Percentiles rank a stretch among this genome's conserved stretches.
phyloP scores from a whole-genome alignment of 2,329 filamentous ascomycete species.

The Stagonosporopsis rhizophila region DNA sequence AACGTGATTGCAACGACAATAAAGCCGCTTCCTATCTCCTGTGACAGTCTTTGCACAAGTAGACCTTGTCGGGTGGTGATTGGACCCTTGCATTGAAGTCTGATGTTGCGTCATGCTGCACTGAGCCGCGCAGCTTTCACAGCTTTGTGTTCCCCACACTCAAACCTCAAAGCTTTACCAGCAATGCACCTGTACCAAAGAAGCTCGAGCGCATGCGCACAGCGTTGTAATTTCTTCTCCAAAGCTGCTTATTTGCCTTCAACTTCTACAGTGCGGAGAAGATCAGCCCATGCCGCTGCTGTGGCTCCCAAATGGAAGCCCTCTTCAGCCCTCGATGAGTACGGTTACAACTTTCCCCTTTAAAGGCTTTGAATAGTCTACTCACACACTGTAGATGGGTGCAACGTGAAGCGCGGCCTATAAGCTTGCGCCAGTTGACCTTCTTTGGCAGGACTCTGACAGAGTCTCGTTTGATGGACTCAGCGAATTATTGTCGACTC shows the following conservation, averaged over 20 bases:
- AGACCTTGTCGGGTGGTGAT: constrained; percentile 4
- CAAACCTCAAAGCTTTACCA: constrained; percentile 24
- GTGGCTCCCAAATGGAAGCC: constrained; percentile 64
- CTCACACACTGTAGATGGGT: constrained; percentile 74
- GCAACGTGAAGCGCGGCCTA: constrained; percentile 88
- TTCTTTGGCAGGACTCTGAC: constrained; percentile 95
- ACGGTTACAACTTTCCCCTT: constrained; percentile 34
- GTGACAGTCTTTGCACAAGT: not conserved
- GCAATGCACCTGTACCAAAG: constrained; percentile 27
- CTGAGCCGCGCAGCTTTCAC: constrained; percentile 19
- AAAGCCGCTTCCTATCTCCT: not conserved
- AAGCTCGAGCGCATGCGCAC: constrained; percentile 13
- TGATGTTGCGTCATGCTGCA: constrained; percentile 14
- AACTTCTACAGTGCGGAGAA: not conserved
- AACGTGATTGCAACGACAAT: not conserved
- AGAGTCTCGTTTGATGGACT: constrained; percentile 86
- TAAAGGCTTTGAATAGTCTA: not conserved
- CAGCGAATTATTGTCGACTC: constrained; percentile 95
- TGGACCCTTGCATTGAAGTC: constrained; percentile 1
- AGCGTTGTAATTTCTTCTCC: constrained; percentile 1
- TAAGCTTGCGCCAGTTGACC: constrained; percentile 93
- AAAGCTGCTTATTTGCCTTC: constrained; percentile 20
- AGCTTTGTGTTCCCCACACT: constrained; percentile 23
- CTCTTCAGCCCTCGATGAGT: constrained; percentile 67
- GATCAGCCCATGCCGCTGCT: constrained; percentile 36